Base-by-base conservation (phyloP, 2,329 filamentous ascomycete species). In the Aspergillus felis region DNA sequence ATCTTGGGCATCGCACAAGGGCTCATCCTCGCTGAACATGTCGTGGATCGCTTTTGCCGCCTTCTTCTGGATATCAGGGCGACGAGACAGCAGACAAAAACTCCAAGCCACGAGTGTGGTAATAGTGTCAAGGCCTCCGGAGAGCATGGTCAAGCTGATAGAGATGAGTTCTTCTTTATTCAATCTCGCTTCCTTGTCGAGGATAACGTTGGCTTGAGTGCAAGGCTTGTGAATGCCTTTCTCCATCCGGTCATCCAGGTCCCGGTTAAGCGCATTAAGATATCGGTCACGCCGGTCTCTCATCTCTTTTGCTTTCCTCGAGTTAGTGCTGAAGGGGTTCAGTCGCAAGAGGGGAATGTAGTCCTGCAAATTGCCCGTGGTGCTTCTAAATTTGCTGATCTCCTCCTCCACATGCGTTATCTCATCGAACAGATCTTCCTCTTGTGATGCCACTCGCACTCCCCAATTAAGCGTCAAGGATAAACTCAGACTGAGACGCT, bases 281-380 rank as follows among this genome's bases (percentile, higher is more conserved):
- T 88, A 88, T 22, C 79, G 81, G 66, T 88, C 85, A 17, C 86
- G 78, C 12, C 86, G 77, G 53, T 76, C 74, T 22, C 85, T 76
- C 79, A 87, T 84, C 61, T 87, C 84, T 1, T 79, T 78, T 0
- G 86, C 86, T 62, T 80, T 82, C 57, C 78, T 75, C 0, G 82
- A 84, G 25, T 84, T 84, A n/a, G 74, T 70, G 61, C 77, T 86
- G 63, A 88, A 82, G 0, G 86, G 86, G 58, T 87, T 87, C 6
- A 87, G 64, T n/a, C 90, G 81, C 61, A 92, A 68, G 0, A 92
- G 68, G 0, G 89, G 89, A 6, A 92, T 83, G 61, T 92, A 92
- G 67, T 93, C 90, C 65, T 90, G 87, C 79, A 88, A 87, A 66
- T 92, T 92, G 66, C 91, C 89, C 52, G 86, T 89, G 1, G 88